phyloP scores from a whole-genome alignment of 352 stramenopile genomes.

The Pythium folliculosum region DNA sequence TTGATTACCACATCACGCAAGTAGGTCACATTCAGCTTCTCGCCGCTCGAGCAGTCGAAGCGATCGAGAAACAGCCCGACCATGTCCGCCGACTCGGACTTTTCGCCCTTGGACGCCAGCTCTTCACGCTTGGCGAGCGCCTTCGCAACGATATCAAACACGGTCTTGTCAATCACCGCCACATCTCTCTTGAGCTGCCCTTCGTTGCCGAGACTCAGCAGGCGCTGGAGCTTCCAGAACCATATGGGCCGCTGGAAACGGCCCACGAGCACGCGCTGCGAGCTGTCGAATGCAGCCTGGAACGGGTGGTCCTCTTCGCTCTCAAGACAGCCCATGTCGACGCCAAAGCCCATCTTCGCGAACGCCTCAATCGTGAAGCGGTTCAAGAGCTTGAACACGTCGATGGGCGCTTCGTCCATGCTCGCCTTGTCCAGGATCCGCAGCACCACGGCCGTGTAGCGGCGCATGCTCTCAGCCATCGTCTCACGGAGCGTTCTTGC shows the following conservation, averaged over 20 bases:
- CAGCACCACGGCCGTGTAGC: neutral
- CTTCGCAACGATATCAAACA: slow-evolving; percentile 46
- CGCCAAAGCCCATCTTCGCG: slow-evolving; percentile 32
- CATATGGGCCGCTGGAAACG: slow-evolving; percentile 28
- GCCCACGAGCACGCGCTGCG: slow-evolving; percentile 11
- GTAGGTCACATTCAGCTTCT: slow-evolving; percentile 37
- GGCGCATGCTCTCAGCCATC: slow-evolving; percentile 30
- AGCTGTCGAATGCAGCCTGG: slow-evolving; percentile 26
- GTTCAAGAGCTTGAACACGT: slow-evolving; percentile 18
- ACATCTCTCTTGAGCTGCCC: slow-evolving; percentile 35
- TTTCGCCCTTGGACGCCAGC: neutral
- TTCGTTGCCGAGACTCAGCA: slow-evolving; percentile 38
- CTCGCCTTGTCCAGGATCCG: neutral
- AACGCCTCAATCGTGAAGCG: slow-evolving; percentile 33
- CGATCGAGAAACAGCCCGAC: slow-evolving; percentile 54
- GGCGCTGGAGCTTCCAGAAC: slow-evolving; percentile 52
- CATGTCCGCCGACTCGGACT: slow-evolving; percentile 13
- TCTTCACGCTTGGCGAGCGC: slow-evolving; percentile 26
- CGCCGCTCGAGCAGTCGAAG: slow-evolving; percentile 14
- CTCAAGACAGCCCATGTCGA: slow-evolving; percentile 21
- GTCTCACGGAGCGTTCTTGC: slow-evolving; percentile 34
- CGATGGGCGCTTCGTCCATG: neutral
- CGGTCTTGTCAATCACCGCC: slow-evolving; percentile 44
- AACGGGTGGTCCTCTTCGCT: slow-evolving; percentile 25
- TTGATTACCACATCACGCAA: slow-evolving; percentile 73